Evolutionary conservation across 495 filamentous ascomycete genomes (phyloP).

Genomic region (Aspergillus nanangensis): DNA sequence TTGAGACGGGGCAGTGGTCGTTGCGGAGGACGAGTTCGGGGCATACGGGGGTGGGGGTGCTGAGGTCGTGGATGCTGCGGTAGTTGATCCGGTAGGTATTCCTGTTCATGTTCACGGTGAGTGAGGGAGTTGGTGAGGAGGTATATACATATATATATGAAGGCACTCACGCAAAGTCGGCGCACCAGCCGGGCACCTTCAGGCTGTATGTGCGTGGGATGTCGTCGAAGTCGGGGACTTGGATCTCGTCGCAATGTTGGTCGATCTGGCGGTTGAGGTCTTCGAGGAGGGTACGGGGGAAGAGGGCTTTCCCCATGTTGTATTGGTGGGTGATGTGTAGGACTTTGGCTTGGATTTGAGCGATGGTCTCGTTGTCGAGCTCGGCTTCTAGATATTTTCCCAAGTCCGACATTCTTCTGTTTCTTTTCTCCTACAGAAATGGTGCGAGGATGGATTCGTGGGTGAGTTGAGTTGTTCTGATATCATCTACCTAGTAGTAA

Average conservation of each 20-base stretch:
- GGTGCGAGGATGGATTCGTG: not conserved
- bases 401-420: not conserved
- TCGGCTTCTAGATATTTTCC: not conserved
- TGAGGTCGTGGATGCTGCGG: slow-evolving; percentile 15
- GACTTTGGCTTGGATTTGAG: slow-evolving; percentile 2
- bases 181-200: slow-evolving; percentile 12
- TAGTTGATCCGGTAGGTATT: slow-evolving; percentile 22
- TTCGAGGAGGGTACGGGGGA: slow-evolving; percentile 17
- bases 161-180: slow-evolving; percentile 14
- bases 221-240: slow-evolving; percentile 15
- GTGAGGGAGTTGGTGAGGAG: not conserved
- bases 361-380: slow-evolving; percentile 7
- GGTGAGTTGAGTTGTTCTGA: not conserved
- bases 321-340: slow-evolving; percentile 12
- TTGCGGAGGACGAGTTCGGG: slow-evolving; percentile 9
- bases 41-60: slow-evolving; percentile 12
- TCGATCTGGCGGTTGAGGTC: slow-evolving; percentile 17
- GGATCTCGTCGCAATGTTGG: slow-evolving; percentile 10
- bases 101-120: slow-evolving; percentile 1
- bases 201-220: slow-evolving; percentile 11
- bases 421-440: not conserved
- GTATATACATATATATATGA: not conserved
- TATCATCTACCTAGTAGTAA: not conserved
- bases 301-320: slow-evolving; percentile 14
- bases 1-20: slow-evolving; percentile 16